Evolutionary conservation across 1,284 basidiomycete species (phyloP).

Genomic region (Ganoderma leucocontextum): DNA sequence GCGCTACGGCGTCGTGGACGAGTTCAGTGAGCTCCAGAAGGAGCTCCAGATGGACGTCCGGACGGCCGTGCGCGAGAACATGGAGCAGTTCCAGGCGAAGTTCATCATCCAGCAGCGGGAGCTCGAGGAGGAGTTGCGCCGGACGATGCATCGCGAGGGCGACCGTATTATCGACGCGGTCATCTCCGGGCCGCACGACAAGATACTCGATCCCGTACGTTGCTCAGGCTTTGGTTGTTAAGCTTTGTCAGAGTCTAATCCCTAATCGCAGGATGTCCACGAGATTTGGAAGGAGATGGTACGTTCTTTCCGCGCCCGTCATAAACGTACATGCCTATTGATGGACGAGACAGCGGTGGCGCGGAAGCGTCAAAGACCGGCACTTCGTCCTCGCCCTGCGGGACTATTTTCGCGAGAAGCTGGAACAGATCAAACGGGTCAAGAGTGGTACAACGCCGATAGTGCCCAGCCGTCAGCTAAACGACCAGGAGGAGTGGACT

Average conservation of each 20-base stretch:
- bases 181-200: constrained; percentile 33
- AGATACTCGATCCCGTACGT: constrained; percentile 33
- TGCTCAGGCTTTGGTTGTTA: too few relatives aligned
- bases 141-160: constrained; percentile 24
- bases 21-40: constrained; percentile 17
- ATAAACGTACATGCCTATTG: neutral
- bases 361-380: constrained; percentile 12
- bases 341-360: constrained; percentile 9
- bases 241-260: neutral
- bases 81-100: constrained; percentile 34
- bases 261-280: constrained; percentile 20
- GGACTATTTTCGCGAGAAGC: constrained; percentile 38
- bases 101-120: constrained; percentile 37
- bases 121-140: constrained; percentile 29
- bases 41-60: constrained; percentile 31
- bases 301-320: neutral
- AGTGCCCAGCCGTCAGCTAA: neutral
- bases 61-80: constrained; percentile 33
- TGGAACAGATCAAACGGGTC: constrained; percentile 9
- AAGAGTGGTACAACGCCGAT: neutral
- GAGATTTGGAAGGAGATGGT: constrained; percentile 42
- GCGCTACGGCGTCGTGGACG: neutral
- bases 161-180: constrained; percentile 32
- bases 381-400: constrained; percentile 28
- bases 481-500: constrained; percentile 32